A percentile compares a stretch with the other conserved stretches of the same genome.
These are phyloP conservation scores for Camellia granthamiana DNA, from an alignment of 148 eudicot genomes.

Conservation along the genomic window DNA sequence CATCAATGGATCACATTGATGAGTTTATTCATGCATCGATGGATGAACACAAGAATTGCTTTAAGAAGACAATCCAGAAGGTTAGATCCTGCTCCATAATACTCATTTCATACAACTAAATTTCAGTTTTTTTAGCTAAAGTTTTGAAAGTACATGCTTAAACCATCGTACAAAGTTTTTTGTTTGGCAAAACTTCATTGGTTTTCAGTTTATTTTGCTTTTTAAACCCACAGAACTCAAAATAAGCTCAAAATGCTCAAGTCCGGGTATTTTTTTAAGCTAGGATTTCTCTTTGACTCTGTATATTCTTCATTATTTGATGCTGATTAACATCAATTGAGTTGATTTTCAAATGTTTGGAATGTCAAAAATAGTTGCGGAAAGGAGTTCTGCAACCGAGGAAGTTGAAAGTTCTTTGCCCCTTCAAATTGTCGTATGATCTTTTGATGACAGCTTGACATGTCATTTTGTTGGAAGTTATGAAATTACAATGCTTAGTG, in stretches of 20 bases:
- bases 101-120: too few species aligned
- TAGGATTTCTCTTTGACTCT: neutral
- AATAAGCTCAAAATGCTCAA: too few species aligned
- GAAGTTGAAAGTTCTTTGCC: slow-evolving; percentile 55
- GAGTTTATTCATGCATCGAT: slow-evolving; percentile 84
- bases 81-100: slow-evolving; percentile 23
- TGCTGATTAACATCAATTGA: neutral
- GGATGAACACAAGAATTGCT: slow-evolving; percentile 92
- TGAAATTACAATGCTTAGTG: neutral
- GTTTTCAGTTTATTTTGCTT: too few species aligned
- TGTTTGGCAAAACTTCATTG: too few species aligned
- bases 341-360: slow-evolving; percentile 61
- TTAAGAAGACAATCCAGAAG: slow-evolving; percentile 77
- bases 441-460: neutral
- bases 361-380: slow-evolving; percentile 78
- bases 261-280: too few species aligned
- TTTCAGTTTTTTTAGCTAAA: too few species aligned
- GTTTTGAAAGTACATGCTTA: too few species aligned
- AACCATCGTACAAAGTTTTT: too few species aligned
- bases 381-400: slow-evolving; percentile 32
- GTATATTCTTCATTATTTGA: neutral
- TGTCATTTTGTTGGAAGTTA: neutral
- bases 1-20: slow-evolving; percentile 58
- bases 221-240: too few species aligned
- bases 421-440: slow-evolving; percentile 39